Evolutionary conservation across 2,329 filamentous ascomycete species (phyloP).

Genomic region (Blastomyces parvus): DNA sequence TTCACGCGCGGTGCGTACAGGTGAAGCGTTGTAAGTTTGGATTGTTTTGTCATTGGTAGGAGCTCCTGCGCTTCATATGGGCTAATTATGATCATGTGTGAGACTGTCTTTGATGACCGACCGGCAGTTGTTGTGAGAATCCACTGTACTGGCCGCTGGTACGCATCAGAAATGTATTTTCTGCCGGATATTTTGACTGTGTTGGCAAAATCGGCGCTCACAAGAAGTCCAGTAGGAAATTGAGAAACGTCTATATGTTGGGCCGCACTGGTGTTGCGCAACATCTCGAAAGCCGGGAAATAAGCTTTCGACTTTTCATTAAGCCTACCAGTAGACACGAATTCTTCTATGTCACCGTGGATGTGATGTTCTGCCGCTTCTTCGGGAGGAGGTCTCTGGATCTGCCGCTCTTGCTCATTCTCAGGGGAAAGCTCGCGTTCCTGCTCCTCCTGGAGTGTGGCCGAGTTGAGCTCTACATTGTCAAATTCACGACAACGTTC

Average conservation of each 20-base stretch:
- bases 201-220: conserved; percentile 43
- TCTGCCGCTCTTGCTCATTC: conserved; percentile 49
- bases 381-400: conserved; percentile 40
- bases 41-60: conserved; percentile 31
- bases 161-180: conserved; percentile 36
- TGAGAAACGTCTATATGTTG: conserved; percentile 10
- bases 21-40: conserved; percentile 35
- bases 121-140: conserved; percentile 32
- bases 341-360: conserved; percentile 33
- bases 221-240: conserved; percentile 36
- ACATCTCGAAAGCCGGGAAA: conserved; percentile 37
- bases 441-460: conserved; percentile 54
- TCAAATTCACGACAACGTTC: conserved; percentile 24
- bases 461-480: conserved; percentile 23
- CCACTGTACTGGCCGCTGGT: conserved; percentile 48
- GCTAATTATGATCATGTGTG: conserved; percentile 47
- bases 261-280: conserved; percentile 28
- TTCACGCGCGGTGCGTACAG: conserved; percentile 44
- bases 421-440: conserved; percentile 54
- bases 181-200: conserved; percentile 31
- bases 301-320: conserved; percentile 24
- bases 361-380: conserved; percentile 34
- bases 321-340: conserved; percentile 4
- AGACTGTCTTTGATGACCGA: not conserved
- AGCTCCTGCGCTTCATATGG: conserved; percentile 51